A percentile compares a stretch with the other conserved stretches of the same genome.
phyloP scores from a whole-genome alignment of 495 filamentous ascomycete species.

The Aspergillus sclerotioniger region DNA sequence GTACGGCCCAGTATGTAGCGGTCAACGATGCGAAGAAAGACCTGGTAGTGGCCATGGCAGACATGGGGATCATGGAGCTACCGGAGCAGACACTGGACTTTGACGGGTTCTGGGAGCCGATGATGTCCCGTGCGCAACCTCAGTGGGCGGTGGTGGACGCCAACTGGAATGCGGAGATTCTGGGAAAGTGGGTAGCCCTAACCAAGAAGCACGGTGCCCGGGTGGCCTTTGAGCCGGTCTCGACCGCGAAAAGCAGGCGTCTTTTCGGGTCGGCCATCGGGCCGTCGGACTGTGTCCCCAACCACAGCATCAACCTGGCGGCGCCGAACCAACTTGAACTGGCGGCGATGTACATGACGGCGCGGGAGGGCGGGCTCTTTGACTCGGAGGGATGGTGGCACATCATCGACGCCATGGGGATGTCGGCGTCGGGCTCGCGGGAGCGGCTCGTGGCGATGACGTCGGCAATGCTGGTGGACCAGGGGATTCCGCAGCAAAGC shows the following conservation, averaged over 20 bases:
- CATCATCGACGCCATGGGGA: conserved; percentile 70
- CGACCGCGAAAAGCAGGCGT: conserved; percentile 66
- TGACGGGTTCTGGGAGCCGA: conserved; percentile 57
- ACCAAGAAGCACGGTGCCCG: conserved; percentile 52
- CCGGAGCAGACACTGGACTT: conserved; percentile 40
- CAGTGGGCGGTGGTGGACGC: conserved; percentile 78
- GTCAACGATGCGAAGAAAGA: conserved; percentile 82
- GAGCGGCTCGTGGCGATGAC: conserved; percentile 64
- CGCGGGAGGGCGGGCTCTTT: conserved; percentile 61
- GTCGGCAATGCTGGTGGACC: conserved; percentile 61
- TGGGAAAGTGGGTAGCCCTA: conserved; percentile 61
- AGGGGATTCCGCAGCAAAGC: conserved; percentile 76
- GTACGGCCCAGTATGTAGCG: conserved; percentile 88
- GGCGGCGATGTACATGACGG: conserved; percentile 66
- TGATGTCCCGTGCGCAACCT: conserved; percentile 54
- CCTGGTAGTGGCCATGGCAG: conserved; percentile 84
- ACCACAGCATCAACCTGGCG: conserved; percentile 61
- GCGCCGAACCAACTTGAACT: conserved; percentile 86
- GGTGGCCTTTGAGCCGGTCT: conserved; percentile 92
- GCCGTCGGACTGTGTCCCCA: conserved; percentile 53
- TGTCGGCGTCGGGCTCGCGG: conserved; percentile 56
- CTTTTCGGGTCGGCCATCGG: conserved; percentile 55
- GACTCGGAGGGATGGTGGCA: conserved; percentile 69
- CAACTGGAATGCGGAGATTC: conserved; percentile 68
- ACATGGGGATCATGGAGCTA: conserved; percentile 81